Conservation (phyloP, 2,329 filamentous ascomycete species). For the Pseudogymnoascus destructans region DNA sequence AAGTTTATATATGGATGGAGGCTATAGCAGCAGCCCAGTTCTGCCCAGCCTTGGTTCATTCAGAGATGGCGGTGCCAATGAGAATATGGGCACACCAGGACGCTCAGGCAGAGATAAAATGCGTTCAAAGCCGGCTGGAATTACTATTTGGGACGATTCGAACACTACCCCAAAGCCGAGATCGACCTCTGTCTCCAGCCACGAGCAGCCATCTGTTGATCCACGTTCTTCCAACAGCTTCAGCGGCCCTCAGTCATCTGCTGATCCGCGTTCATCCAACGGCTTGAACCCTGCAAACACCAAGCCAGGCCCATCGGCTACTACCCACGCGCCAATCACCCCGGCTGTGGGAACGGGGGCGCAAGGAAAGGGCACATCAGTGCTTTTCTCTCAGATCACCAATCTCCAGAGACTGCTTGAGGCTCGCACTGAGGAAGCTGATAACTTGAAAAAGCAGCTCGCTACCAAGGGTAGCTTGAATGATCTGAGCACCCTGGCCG, state of each 20-base stretch:
- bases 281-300: background rate
- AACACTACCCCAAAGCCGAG: background rate
- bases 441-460: slow-evolving; percentile 34
- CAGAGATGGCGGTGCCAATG: background rate
- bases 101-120: background rate
- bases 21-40: background rate
- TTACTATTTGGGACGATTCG: background rate
- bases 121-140: background rate
- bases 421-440: slow-evolving; percentile 33
- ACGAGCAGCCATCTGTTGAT: background rate
- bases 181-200: background rate
- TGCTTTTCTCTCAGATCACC: slow-evolving; percentile 37
- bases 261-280: background rate
- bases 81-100: background rate
- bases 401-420: slow-evolving; percentile 36
- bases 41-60: background rate
- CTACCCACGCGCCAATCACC: background rate
- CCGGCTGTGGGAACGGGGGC: background rate
- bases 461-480: slow-evolving; percentile 23
- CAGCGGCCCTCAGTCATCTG: background rate
- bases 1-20: background rate
- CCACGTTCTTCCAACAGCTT: background rate
- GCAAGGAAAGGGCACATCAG: slow-evolving; percentile 17
- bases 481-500: slow-evolving; percentile 34
- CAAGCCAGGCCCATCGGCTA: background rate